Evolutionary conservation across 768 basidiomycete species (phyloP), one percentile per base, ranked within the genome.

Genomic region (Hygrophoropsis aurantiaca): DNA sequence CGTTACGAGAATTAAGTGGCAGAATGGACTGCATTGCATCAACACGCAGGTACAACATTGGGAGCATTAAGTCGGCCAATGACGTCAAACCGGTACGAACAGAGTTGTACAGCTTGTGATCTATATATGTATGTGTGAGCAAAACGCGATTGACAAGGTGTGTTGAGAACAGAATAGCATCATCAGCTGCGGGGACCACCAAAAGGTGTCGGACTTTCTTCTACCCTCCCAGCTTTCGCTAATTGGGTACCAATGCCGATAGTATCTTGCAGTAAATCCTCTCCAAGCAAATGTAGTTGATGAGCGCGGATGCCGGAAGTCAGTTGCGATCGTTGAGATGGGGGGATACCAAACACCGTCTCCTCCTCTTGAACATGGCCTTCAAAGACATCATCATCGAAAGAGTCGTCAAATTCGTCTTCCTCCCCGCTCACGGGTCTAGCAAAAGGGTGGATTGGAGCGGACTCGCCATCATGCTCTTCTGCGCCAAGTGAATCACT

Each of bases 261-360:
- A 20, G 84, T 85, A 55, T 86, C 81, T 48, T 85, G 73, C 44
- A 85, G 58, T 45, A 85, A 56, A 46, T 82, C 78, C 43, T 79
- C 76, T 0, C 85, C 85, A n/a, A 79, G 66, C 75, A 88, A 73
- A 58, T 72, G 70, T 51, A 87, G 53, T 41, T 72, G 61, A 26
- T 30, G 62, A 44, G 46, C 57, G 50, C 42, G 59, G 35, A 39
- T 37, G 44, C 47, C 40, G n/a, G n/a, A n/a, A n/a, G 35, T 40
- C 3, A 52, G 59, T 30, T 59, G 60, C 49, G 64, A 59, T 39
- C 80, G 68, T 50, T 77, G 75, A 27, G 72, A 77, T 33, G 81
- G 82, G 8, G 77, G 75, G 10, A 81, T 78, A 13, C 87, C 87
- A 65, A 90, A 89, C 44, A 89, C 65, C 11, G 87, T 87, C 62